These are phyloP conservation scores for Yarrowia porcina DNA, from an alignment of 805 yeast genomes.

Conservation along the genomic window DNA sequence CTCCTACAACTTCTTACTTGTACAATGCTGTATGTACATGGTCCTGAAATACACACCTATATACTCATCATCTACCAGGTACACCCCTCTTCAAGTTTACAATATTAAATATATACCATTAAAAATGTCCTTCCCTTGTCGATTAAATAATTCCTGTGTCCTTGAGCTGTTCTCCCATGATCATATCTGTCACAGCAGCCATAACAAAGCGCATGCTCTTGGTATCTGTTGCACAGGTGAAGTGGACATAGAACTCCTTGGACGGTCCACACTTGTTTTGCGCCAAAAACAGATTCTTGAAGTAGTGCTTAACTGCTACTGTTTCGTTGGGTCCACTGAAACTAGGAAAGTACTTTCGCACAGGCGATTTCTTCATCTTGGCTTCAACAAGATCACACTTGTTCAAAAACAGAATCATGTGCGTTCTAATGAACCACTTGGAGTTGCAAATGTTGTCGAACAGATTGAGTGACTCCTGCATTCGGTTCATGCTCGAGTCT, in stretches of 20 bases:
- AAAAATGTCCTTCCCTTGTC: background rate
- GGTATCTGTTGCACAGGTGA: constrained; percentile 95
- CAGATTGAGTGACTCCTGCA: constrained; percentile 82
- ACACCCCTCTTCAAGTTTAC: too few relatives aligned
- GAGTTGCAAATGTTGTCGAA: constrained; percentile 84
- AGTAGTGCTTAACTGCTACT: constrained; percentile 49
- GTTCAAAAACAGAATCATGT: constrained; percentile 84
- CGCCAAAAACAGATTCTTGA: constrained; percentile 63
- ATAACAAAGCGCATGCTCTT: constrained; percentile 84
- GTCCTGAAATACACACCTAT: too few relatives aligned
- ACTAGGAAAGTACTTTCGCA: constrained; percentile 72
- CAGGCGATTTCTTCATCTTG: constrained; percentile 64
- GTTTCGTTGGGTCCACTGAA: constrained; percentile 50
- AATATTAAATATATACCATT: too few relatives aligned
- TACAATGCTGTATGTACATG: too few relatives aligned
- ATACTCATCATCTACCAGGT: too few relatives aligned
- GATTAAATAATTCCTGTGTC: constrained; percentile 65
- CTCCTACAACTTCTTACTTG: too few relatives aligned
- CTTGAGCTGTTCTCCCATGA: constrained; percentile 76
- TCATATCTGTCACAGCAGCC: constrained; percentile 87
- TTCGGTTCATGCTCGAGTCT: constrained; percentile 82
- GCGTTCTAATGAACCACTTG: constrained; percentile 78
- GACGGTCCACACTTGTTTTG: constrained; percentile 55
- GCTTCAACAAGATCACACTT: constrained; percentile 78
- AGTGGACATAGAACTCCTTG: constrained; percentile 81